Conservation (phyloP, 208 protist genomes). For the Leishmania braziliensis region DNA sequence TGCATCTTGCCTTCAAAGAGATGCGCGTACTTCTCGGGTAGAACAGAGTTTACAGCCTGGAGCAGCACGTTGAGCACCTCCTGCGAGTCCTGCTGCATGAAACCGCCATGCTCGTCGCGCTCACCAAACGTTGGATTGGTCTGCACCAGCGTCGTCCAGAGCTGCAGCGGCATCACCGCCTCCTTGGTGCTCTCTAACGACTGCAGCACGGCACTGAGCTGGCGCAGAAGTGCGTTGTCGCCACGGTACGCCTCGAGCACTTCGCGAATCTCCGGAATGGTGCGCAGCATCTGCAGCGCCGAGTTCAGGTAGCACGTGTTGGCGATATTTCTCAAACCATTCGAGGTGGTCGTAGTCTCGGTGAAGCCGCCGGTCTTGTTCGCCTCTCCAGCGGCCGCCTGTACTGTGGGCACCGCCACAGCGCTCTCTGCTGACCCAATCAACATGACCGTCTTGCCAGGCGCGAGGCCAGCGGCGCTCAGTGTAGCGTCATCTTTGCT, state of each 20-base stretch:
- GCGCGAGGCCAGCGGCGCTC: constrained; percentile 37
- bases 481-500: constrained; percentile 43
- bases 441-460: constrained; percentile 79
- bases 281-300: constrained; percentile 80
- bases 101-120: constrained; percentile 53
- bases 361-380: constrained; percentile 26
- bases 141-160: constrained; percentile 57
- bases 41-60: constrained; percentile 30
- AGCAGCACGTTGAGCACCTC: constrained; percentile 73
- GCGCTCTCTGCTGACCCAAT: constrained; percentile 67
- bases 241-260: constrained; percentile 33
- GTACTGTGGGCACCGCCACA: constrained; percentile 23
- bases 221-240: constrained; percentile 41
- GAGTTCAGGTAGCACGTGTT: constrained; percentile 94
- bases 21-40: constrained; percentile 40
- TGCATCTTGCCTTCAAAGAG: constrained; percentile 60
- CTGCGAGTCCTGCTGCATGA: constrained; percentile 90
- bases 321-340: constrained; percentile 76
- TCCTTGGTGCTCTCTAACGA: constrained; percentile 43
- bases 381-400: constrained; percentile 17
- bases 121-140: constrained; percentile 67
- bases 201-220: constrained; percentile 47
- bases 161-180: constrained; percentile 42
- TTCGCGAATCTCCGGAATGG: constrained; percentile 70
- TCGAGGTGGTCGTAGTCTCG: constrained; percentile 21